phyloP scores from a whole-genome alignment of 805 yeast genomes.

The Teunomyces panamensis region DNA sequence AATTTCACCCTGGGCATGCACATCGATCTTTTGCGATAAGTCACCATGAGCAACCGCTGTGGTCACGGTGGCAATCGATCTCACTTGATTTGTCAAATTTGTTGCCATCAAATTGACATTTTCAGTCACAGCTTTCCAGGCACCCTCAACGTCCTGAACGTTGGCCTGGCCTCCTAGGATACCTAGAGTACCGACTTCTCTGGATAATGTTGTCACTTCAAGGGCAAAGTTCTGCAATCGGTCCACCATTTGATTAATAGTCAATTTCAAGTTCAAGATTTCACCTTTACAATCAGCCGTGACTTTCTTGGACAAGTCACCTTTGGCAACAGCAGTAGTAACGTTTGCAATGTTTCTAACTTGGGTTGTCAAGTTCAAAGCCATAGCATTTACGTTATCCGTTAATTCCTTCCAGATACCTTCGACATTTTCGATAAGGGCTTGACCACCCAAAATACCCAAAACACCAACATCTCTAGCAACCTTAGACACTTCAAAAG shows the following conservation, averaged over 20 bases:
- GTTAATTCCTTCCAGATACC: conserved; percentile 88
- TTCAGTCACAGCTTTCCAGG: conserved; percentile 49
- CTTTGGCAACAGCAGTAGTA: conserved; percentile 84
- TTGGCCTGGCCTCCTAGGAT: conserved; percentile 50
- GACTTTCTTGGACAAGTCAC: conserved; percentile 76
- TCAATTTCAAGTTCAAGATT: conserved; percentile 43
- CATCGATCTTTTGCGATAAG: conserved; percentile 78
- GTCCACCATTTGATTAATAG: conserved; percentile 52
- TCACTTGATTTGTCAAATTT: conserved; percentile 66
- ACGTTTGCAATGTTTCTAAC: conserved; percentile 86
- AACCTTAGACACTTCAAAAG: conserved; percentile 82
- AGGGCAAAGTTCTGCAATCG: conserved; percentile 47
- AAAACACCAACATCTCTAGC: conserved; percentile 90
- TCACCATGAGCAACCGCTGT: conserved; percentile 93
- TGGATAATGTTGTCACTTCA: conserved; percentile 45
- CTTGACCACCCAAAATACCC: conserved; percentile 87
- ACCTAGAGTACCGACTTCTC: conserved; percentile 48
- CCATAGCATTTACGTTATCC: conserved; percentile 89
- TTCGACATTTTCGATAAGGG: conserved; percentile 71
- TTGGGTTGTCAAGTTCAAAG: conserved; percentile 80
- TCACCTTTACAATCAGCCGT: conserved; percentile 82
- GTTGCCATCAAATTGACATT: conserved; percentile 49
- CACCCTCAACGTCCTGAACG: conserved; percentile 50
- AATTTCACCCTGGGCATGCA: conserved; percentile 88
- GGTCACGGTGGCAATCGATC: conserved; percentile 86